These are phyloP conservation scores for Colletotrichum eleusines DNA, from an alignment of 2,329 filamentous ascomycete genomes.

Conservation along the genomic window DNA sequence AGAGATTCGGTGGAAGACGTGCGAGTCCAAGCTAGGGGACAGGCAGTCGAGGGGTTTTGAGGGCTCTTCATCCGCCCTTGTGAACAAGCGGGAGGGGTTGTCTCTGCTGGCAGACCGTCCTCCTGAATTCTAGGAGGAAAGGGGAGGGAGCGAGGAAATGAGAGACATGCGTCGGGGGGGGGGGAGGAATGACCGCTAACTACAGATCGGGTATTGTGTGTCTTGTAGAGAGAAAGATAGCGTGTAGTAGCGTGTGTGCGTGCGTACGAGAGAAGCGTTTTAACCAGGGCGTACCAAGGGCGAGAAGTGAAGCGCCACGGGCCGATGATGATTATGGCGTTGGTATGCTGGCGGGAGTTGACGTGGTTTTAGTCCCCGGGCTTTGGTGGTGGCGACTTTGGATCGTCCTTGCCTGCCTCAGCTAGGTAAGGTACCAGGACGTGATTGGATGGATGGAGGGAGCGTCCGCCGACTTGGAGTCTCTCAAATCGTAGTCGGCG, in stretches of 20 bases:
- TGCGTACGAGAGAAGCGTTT: constrained; percentile 31
- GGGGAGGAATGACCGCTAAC: constrained; percentile 28
- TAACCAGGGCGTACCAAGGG: constrained; percentile 31
- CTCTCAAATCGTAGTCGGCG: constrained; percentile 10
- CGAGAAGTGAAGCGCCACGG: constrained; percentile 38
- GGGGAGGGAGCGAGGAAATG: constrained; percentile 24
- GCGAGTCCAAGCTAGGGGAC: constrained; percentile 31
- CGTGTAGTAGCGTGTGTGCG: constrained; percentile 14
- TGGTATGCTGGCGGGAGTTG: constrained; percentile 32
- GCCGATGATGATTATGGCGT: constrained; percentile 32
- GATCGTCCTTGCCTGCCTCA: constrained; percentile 34
- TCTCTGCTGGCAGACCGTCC: constrained; percentile 3
- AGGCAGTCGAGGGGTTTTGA: constrained; percentile 40
- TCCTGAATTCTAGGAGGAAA: constrained; percentile 15
- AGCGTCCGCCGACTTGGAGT: constrained; percentile 8
- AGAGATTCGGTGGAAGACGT: constrained; percentile 13
- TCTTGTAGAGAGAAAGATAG: constrained; percentile 3
- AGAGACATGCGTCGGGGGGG: neutral
- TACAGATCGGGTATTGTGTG: constrained; percentile 26
- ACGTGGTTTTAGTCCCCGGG: constrained; percentile 35
- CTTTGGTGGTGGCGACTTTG: constrained; percentile 39
- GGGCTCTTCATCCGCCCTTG: constrained; percentile 25
- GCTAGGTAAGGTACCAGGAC: constrained; percentile 31
- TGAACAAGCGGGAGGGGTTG: neutral
- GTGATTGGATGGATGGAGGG: constrained; percentile 21